Base-by-base conservation (phyloP, 2,329 filamentous ascomycete genomes). In the Celoporthe dispersa region DNA sequence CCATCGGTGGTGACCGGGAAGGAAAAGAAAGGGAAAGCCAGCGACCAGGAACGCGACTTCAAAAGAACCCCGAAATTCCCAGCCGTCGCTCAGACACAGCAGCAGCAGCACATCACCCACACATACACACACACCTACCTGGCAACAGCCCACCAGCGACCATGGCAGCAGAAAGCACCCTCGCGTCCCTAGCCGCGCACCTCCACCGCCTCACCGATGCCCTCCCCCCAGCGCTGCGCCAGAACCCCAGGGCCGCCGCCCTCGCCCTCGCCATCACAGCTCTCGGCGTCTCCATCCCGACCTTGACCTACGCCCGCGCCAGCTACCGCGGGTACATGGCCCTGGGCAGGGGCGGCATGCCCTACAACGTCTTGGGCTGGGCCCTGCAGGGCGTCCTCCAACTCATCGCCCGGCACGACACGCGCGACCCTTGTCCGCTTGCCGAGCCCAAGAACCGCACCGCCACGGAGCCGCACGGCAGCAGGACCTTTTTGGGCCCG, bases 341-440 rank as follows among this genome's bases (percentile, higher is more conserved):
- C 1, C 78, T 85, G 41, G 83, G 83, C 19, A 79, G 77, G 3
- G 83, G 84, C 69, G 83, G 83, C 22, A 69, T 84, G 0, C 82
- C 83, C 0, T 77, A 83, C 73, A 83, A 84, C 68, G 37, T 80
- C 37, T 41, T 76, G 28, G 84, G 84, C 41, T 85, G 81, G 80
- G 75, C 82, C 0, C 28, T 79, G 2, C 81, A 83, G 72, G 72
- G 76, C 11, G 19, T 73, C 6, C 66, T 80, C n/a, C 78, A 78
- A 68, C 72, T 76, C 2, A 28, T 83, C 25, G 77, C 79, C 33
- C 73, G 78, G 8, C 71, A 73, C 39, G 82, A 84, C 72, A 75
- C 75, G 2, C 72, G 77, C 6, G 76, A 75, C 6, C 76, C 79
- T 0, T 71, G 74, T 11, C 77, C 78, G 1, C 79, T 77, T 65